phyloP scores from a whole-genome alignment of 2,329 filamentous ascomycete genomes.

The Dichotomopilus funicola region DNA sequence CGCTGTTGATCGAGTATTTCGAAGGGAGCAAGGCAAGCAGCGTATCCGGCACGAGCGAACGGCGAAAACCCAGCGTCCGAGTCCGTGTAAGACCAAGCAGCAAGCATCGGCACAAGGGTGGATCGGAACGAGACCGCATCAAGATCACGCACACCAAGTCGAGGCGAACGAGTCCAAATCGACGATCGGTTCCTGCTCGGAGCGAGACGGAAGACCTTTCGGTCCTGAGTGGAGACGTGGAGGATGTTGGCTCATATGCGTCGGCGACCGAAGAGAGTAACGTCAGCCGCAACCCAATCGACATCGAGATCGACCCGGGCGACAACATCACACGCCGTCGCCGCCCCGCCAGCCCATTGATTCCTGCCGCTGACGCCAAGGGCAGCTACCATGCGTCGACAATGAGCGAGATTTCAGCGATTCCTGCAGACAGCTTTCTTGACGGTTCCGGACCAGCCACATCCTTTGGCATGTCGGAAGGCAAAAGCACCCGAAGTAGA shows the following conservation, averaged over 20 bases:
- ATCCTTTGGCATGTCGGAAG: constrained; percentile 25
- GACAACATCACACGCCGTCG: constrained; percentile 42
- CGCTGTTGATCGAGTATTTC: constrained; percentile 90
- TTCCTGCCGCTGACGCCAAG: constrained; percentile 47
- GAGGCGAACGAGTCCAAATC: constrained; percentile 56
- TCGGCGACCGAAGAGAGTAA: constrained; percentile 76
- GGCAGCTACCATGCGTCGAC: constrained; percentile 58
- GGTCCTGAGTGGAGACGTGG: constrained; percentile 29
- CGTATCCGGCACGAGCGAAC: constrained; percentile 46
- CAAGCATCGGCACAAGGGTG: constrained; percentile 49
- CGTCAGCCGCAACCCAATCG: constrained; percentile 69
- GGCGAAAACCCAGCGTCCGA: constrained; percentile 74
- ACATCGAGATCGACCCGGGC: constrained; percentile 75
- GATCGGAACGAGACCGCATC: constrained; percentile 63
- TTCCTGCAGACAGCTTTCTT: constrained; percentile 55
- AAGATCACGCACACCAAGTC: constrained; percentile 79
- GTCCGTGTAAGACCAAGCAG: constrained; percentile 64
- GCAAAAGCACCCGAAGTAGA: constrained; percentile 34
- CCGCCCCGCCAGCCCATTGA: constrained; percentile 62
- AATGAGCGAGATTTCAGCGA: constrained; percentile 80
- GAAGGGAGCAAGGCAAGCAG: constrained; percentile 62
- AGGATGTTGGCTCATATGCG: constrained; percentile 67
- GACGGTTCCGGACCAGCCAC: constrained; percentile 48
- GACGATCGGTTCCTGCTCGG: constrained; percentile 49
- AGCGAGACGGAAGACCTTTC: constrained; percentile 45